Base-by-base conservation (phyloP, 2,329 filamentous ascomycete genomes). In the Fusarium heterosporum region DNA sequence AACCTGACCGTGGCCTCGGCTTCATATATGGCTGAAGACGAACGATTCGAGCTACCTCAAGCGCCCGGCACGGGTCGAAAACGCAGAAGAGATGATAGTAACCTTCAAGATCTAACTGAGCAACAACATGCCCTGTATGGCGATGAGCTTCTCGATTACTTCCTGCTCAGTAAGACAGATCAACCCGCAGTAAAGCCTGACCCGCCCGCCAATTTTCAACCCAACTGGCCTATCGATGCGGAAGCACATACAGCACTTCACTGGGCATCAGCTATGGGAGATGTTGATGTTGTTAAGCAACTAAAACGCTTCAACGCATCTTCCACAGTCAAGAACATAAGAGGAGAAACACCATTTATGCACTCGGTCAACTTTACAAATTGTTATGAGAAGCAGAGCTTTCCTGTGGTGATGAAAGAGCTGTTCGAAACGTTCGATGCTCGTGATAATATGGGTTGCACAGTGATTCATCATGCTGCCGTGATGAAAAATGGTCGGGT, bases 231-330 rank as follows among this genome's bases (percentile, higher is more conserved):
- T n/a, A 97, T 99, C 65, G 96, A 99, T 76, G 91, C 93, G 41
- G 93, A 97, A 72, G 90, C 90, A 11, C 94, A 98, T 74, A 97
- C 93, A 4, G 94, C 95, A 8, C 86, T 99, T 69, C 96, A 99
- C 76, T 99, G 96, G 96, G 96, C 94, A 17, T 93, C 93, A 52
- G 93, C 96, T 25, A 99, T 99, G 95, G 96, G 96, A 59, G 96
- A 98, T 70, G 84, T 97, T 29, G 92, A 95, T 47, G 92, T 98
- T 16, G 93, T 97, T 64, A 93, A 90, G 77, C 91, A 97, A 77
- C 83, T 99, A 17, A 90, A 96, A 71, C 86, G 89, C 39, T 93
- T 94, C 62, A 90, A 92, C 40, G 93, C 95, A 12, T 88, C 88
- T 62, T 83, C 93, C 16, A 87, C 88, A 29, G 88, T 90, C 4